These are phyloP conservation scores for Vinca minor DNA, from an alignment of 257 asterid genomes.

Conservation along the genomic window DNA sequence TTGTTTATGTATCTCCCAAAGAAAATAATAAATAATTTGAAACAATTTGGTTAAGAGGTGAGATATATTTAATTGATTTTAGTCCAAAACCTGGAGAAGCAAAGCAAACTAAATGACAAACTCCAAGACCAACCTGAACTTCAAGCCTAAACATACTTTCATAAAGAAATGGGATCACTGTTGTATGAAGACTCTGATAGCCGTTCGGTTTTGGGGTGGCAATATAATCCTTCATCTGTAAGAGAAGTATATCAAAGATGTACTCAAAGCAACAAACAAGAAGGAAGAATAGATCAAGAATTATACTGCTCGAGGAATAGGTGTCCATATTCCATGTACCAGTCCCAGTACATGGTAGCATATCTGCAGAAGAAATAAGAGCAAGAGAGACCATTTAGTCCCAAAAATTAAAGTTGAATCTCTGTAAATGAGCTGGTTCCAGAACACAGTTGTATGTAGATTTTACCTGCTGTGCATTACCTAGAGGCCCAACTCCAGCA, in stretches of 20 bases:
- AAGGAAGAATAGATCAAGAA: conserved; percentile 12
- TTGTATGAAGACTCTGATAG: conserved; percentile 91
- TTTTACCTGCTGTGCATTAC: conserved; percentile 76
- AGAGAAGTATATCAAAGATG: conserved; percentile 15
- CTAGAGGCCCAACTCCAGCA: conserved; percentile 79
- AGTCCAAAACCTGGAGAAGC: neutral
- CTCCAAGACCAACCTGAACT: conserved; percentile 58
- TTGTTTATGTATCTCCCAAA: too few species aligned
- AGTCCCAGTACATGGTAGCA: conserved; percentile 95
- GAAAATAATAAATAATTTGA: neutral
- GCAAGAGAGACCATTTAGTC: conserved; percentile 17
- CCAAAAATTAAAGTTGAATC: too few species aligned
- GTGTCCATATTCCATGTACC: conserved; percentile 90
- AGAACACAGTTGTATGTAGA: neutral
- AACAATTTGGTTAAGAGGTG: neutral
- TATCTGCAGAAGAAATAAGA: conserved; percentile 38
- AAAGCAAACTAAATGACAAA: neutral
- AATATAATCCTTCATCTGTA: conserved; percentile 86
- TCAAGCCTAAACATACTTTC: conserved; percentile 92
- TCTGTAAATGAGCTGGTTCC: neutral
- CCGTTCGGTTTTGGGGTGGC: conserved; percentile 90
- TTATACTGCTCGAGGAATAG: conserved; percentile 86
- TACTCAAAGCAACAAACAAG: conserved; percentile 7
- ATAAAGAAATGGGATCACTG: conserved; percentile 86
- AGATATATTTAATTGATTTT: neutral